Evolutionary conservation across 176 grass and related monocot species (phyloP), one percentile per base, ranked within the genome.

Genomic region (Cenchrus purpureus): DNA sequence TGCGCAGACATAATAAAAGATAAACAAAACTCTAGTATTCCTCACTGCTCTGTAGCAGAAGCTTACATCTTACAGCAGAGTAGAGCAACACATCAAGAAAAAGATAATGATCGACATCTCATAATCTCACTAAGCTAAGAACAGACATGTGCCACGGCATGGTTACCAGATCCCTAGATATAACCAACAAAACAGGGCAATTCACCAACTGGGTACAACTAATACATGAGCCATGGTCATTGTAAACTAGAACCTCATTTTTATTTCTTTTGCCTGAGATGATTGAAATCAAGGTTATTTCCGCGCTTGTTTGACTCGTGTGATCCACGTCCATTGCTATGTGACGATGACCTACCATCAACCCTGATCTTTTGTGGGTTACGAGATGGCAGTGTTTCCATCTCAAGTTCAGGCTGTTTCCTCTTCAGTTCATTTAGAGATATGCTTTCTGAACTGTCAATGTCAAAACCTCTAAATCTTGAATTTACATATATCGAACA

Each of bases 341-440:
- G 84, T 1, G 89, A 89, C 32, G 92, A 86, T 16, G 93, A 77
- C 40, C 91, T 75, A 10, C 65, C 59, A 46, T 72, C 53, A 28
- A 59, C 10, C 20, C 66, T 29, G 22, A 51, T 82, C 87, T 92
- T 99, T 46, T 20, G 81, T 25, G 58, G 34, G 64, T 89, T 92
- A 9, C 63, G 82, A n/a, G 75, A 82, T 16, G 70, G 56, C 16
- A 81, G 52, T 78, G 74, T 92, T 74, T 95, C 93, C 50, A 70
- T 90, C 10, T 89, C 86, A 31, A 82, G 74, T 65, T 81, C 86
- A 2, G 86, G 84, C 31, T 88, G 56, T 71, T 94, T 96, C 62
- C 93, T 96, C 83, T 99, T 99, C 29, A 94, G 68, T 63, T 92
- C 91, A 56, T 87, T 87, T 17, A 78, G 15, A 65, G 79, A 90